Percentiles rank a stretch among this genome's conserved stretches.
These are phyloP conservation scores for Plasmopara halstedii DNA, from an alignment of 352 stramenopile genomes.

Conservation along the genomic window DNA sequence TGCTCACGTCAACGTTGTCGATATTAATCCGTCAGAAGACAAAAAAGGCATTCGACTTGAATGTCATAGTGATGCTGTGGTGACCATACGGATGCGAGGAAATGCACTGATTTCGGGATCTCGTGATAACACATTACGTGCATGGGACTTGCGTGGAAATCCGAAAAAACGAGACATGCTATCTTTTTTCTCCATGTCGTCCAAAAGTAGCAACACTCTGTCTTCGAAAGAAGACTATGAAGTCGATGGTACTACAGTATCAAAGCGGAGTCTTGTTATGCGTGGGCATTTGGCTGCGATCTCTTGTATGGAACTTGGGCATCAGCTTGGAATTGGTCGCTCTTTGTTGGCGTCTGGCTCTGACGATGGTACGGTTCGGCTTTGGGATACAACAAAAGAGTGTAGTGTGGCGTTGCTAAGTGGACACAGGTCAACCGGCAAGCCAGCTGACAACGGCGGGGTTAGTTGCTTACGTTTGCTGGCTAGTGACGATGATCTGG, in stretches of 20 bases:
- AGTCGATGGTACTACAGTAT: conserved; percentile 48
- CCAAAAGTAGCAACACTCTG: conserved; percentile 7
- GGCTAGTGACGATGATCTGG: conserved; percentile 48
- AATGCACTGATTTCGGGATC: conserved; percentile 61
- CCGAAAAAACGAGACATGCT: conserved; percentile 54
- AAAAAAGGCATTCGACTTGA: conserved; percentile 40
- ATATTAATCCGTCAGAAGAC: conserved; percentile 20
- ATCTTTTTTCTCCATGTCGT: conserved; percentile 43
- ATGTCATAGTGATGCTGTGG: conserved; percentile 48
- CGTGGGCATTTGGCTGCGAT: conserved; percentile 54
- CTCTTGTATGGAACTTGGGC: conserved; percentile 63
- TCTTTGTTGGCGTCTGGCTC: conserved; percentile 60
- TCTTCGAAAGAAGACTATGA: conserved; percentile 20
- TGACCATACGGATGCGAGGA: conserved; percentile 48
- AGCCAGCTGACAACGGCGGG: conserved; percentile 17
- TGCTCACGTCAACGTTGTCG: conserved; percentile 31
- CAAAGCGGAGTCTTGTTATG: conserved; percentile 54
- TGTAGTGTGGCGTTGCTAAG: conserved; percentile 46
- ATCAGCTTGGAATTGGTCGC: conserved; percentile 51
- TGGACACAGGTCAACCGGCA: conserved; percentile 18
- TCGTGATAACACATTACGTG: conserved; percentile 60
- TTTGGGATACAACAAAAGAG: conserved; percentile 71
- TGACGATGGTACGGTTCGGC: conserved; percentile 53
- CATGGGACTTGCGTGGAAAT: conserved; percentile 61
- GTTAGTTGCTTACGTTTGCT: conserved; percentile 61